Conservation (phyloP, 2,329 filamentous ascomycete species). For the Nemania diffusa region DNA sequence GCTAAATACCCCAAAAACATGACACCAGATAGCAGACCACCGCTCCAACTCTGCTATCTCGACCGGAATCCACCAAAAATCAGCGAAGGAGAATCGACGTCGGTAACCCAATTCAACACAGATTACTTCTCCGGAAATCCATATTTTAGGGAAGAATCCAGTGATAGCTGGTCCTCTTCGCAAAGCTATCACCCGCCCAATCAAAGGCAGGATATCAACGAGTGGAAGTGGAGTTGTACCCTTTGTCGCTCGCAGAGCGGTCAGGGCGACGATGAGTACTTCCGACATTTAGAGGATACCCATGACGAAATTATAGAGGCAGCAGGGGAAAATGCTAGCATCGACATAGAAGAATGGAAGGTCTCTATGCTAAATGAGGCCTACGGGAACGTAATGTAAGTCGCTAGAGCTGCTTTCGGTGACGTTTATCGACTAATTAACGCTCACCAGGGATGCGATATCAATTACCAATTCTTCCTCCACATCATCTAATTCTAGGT, state of each 20-base stretch:
- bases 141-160: slow-evolving; percentile 12
- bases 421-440: background rate
- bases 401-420: background rate
- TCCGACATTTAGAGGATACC: slow-evolving; percentile 6
- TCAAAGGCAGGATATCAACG: no score
- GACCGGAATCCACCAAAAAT: slow-evolving; percentile 3
- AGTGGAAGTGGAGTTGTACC: slow-evolving; percentile 13
- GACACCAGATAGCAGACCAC: background rate
- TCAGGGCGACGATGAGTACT: slow-evolving; percentile 6
- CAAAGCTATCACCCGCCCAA: slow-evolving; percentile 10
- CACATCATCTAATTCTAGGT: background rate
- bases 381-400: slow-evolving; percentile 4
- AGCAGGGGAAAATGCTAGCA: background rate
- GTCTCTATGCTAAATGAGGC: background rate
- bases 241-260: slow-evolving; percentile 10
- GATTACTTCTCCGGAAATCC: slow-evolving; percentile 12
- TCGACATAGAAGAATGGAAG: background rate
- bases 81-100: slow-evolving; percentile 5
- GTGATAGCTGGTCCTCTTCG: slow-evolving; percentile 10
- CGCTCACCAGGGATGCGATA: slow-evolving; percentile 1
- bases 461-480: slow-evolving; percentile 8
- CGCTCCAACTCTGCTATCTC: slow-evolving; percentile 10
- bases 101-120: background rate
- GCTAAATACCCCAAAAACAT: slow-evolving; percentile 14
- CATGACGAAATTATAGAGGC: background rate